phyloP scores from a whole-genome alignment of 208 protist species.

The Acanthamoeba culbertsoni region DNA sequence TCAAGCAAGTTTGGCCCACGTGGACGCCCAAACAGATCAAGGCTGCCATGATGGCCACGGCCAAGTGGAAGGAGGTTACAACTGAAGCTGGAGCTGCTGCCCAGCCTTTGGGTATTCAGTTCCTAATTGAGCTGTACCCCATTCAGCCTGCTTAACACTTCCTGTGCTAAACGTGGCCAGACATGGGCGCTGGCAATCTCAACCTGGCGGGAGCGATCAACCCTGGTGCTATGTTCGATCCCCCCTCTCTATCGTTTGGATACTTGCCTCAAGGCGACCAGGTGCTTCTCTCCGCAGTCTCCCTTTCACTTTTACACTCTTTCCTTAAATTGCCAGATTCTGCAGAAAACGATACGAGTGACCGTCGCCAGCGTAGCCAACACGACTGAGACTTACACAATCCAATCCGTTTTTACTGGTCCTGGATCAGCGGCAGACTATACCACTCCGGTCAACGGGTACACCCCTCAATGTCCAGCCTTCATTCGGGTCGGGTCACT shows the following conservation, averaged over 20 bases:
- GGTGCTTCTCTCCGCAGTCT: neutral
- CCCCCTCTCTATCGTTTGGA: neutral
- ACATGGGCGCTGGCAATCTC: neutral
- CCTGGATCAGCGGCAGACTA: neutral
- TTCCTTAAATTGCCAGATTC: neutral
- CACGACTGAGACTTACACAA: neutral
- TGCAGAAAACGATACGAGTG: neutral
- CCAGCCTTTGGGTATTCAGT: neutral
- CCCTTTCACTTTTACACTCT: neutral
- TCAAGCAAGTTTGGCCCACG: neutral
- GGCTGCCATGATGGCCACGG: neutral
- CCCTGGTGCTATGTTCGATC: neutral
- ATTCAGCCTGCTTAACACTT: neutral
- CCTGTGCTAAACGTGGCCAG: neutral
- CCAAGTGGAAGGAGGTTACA: neutral
- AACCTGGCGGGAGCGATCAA: neutral
- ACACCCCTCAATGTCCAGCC: neutral
- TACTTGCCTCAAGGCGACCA: neutral
- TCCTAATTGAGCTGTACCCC: no score
- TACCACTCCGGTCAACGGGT: neutral
- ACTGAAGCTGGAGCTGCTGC: neutral
- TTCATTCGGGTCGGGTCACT: neutral
- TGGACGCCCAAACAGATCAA: neutral
- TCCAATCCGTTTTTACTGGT: neutral
- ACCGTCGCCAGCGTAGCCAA: neutral